Evolutionary conservation across 441 rosid species (phyloP).

Genomic region (Breynia disticha): DNA sequence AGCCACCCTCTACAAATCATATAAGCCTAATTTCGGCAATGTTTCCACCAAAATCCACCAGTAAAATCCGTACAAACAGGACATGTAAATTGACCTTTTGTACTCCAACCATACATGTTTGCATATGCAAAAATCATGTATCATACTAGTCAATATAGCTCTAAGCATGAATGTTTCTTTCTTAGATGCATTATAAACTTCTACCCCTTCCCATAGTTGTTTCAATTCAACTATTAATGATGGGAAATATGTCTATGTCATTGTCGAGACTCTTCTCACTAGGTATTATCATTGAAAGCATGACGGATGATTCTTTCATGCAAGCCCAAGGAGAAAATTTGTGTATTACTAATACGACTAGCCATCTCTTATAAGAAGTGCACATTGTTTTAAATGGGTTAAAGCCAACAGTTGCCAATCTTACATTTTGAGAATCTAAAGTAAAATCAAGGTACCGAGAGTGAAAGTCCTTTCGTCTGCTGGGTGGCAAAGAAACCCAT

Average conservation of each 20-base stretch:
- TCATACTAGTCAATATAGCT: neutral
- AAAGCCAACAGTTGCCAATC: neutral
- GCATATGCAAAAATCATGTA: conserved; percentile 4
- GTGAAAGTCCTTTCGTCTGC: neutral
- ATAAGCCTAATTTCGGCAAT: neutral
- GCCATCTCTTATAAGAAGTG: neutral
- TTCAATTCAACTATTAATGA: conserved; percentile 5
- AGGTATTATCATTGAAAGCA: too few species aligned
- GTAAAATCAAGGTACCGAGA: neutral
- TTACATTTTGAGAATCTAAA: neutral
- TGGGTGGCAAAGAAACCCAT: neutral
- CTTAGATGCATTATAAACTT: neutral
- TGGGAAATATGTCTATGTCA: conserved; percentile 1
- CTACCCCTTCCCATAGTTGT: conserved; percentile 6
- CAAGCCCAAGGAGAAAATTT: neutral
- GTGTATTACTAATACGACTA: too few species aligned
- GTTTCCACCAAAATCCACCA: neutral
- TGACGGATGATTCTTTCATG: neutral
- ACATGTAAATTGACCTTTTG: neutral
- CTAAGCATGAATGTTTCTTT: neutral
- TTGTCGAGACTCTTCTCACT: neutral
- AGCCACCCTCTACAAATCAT: neutral
- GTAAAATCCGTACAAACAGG: neutral
- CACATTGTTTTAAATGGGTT: neutral
- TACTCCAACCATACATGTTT: neutral